Evolutionary conservation across 352 stramenopile species (phyloP), one percentile per base, ranked within the genome.

Genomic region (Phytophthora sp.): DNA sequence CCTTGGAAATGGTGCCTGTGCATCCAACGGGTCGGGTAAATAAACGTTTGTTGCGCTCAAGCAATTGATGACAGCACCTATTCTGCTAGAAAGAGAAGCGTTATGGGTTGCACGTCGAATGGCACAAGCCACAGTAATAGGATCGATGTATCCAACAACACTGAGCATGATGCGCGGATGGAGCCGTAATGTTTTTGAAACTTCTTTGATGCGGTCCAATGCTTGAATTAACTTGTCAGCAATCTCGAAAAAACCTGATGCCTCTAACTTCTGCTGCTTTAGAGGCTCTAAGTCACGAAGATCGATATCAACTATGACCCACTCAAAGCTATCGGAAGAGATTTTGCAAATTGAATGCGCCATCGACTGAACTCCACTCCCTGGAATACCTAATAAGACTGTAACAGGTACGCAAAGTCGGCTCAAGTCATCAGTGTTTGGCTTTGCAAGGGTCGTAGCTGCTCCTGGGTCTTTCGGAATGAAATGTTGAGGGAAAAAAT

Each of bases 301-400:
- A 38, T 89, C 74, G 7, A 86, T 35, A 1, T 62, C 38, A 6
- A 92, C 52, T 18, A 54, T 50, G 6, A 62, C 21, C 84, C 82
- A 94, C 11, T 79, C 66, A 26, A 82, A 79, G 5, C 48, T 66
- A 2, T 51, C 48, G 0, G 72, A 76, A 9, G 83, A 78, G 43
- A 94, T 71, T 13, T 77, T 68, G 54, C 75, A 83, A 38, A 92
- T 50, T 2, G 63, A 77, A 10, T 66, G 8, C 1, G 73, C 58
- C 44, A 92, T 79, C 9, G 37, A 38, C 4, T 51, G 18, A 0
- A 63, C 72, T 3, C 74, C 72, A 62, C 84, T 94, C 37, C 84
- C 82, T n/a, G 84, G 84, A 11, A 94, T 74, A 0, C 84, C 84
- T 5, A 94, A 5, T 38, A 89, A 68, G 10, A 87, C 46, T 1